Evolutionary conservation across 106 monocot species (phyloP), one percentile per base, ranked within the genome.

Genomic region (Dendrobium officinale): DNA sequence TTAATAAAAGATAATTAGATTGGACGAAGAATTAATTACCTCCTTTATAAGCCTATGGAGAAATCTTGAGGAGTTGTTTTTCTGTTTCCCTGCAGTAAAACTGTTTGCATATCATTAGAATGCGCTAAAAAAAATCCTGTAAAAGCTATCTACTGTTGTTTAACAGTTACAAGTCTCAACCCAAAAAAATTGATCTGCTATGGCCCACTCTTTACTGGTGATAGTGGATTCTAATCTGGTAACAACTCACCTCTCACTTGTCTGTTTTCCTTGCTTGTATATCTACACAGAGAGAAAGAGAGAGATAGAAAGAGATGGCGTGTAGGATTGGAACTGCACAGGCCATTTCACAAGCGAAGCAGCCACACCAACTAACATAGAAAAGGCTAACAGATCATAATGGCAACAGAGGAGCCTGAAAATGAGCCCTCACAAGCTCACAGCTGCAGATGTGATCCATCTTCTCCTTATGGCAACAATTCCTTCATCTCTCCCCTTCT

Each of bases 321-420:
- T 73, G 73, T 73, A 19, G 73, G 73, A 73, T 18, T 73, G 27
- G 42, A 26, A 73, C 73, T 73, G 73, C 73, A 29, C 41, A 31
- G 42, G 42, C 73, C 16, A 42, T 40, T 42, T 42, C 42, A 73
- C 41, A 16, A 73, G 41, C 73, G 31, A 42, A 41, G 73, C 42
- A 73, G 73, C 68, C 68, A 2, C 68, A 31, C 68, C 68, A 29
- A 19, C 68, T 29, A 68, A 68, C 24, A 20, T 11, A 68, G 29
- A 31, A 31, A 31, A 68, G 59, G 29, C 29, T 68, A 31, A 73
- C 42, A 73, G 19, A 27, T 73, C 73, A 73, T 40, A 73, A 68
- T 68, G 68, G 40, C 40, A n/a, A 5, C 26, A 73, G 51, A 51
- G 13, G 51, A 51, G 13, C 13, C 51, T 51, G 51, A 51, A 19